Conservation (phyloP, 2,329 filamentous ascomycete genomes). For the Keithomyces neogunnii region DNA sequence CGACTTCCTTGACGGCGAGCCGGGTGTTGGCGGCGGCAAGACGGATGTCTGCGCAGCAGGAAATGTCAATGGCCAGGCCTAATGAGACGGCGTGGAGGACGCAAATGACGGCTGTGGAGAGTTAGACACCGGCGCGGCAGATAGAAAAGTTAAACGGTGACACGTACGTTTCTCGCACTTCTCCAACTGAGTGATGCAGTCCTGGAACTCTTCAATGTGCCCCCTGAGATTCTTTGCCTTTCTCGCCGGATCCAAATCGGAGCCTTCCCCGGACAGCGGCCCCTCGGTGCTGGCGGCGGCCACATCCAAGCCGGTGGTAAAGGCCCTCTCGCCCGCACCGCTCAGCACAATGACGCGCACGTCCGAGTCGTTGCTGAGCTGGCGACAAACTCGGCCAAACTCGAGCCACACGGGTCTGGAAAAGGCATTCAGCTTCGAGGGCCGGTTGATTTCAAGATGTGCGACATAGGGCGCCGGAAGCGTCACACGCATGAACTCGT, state of each 20-base stretch:
- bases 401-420: slow-evolving; percentile 80
- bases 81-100: slow-evolving; percentile 72
- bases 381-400: slow-evolving; percentile 61
- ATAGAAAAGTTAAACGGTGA: not conserved
- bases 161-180: slow-evolving; percentile 72
- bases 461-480: slow-evolving; percentile 65
- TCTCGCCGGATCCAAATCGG: slow-evolving; percentile 50
- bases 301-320: slow-evolving; percentile 81
- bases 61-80: slow-evolving; percentile 70
- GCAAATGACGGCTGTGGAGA: slow-evolving; percentile 60
- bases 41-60: slow-evolving; percentile 62
- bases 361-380: slow-evolving; percentile 61
- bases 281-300: slow-evolving; percentile 53
- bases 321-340: slow-evolving; percentile 73
- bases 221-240: slow-evolving; percentile 53
- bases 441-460: slow-evolving; percentile 88
- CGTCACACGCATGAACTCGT: slow-evolving; percentile 65
- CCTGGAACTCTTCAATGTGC: slow-evolving; percentile 73
- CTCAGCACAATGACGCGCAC: slow-evolving; percentile 73
- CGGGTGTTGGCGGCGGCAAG: slow-evolving; percentile 51
- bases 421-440: slow-evolving; percentile 83
- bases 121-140: not conserved
- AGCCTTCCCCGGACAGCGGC: slow-evolving; percentile 26
- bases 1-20: slow-evolving; percentile 72
- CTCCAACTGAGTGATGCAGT: slow-evolving; percentile 66